Evolutionary conservation across 2,329 filamentous ascomycete species (phyloP), one percentile per base, ranked within the genome.

Genomic region (Tolypocladium pustulatum): DNA sequence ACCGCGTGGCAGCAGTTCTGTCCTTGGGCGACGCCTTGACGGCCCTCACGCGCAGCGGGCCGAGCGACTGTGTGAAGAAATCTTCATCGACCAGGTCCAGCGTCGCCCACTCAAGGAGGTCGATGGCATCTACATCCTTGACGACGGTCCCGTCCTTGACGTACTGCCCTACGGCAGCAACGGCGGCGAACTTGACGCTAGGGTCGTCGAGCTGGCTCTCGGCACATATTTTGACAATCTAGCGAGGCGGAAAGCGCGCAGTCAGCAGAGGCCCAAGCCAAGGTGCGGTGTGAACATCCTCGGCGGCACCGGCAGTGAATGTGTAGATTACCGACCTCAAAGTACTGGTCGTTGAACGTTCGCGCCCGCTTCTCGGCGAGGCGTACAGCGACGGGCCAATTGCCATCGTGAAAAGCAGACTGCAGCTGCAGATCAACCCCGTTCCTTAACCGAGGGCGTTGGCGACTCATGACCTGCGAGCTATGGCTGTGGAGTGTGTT

Each of bases 61-160:
- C 82, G 9, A 85, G 68, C 0, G 76, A 80, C 57, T 75, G 70
- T 0, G 74, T 60, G 54, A 78, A 83, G 30, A 77, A 73, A 17
- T 73, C 66, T 15, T 75, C 71, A 0, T 66, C 61, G 2, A 69
- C 62, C 4, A 78, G 60, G 0, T 75, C 73, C 2, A 68, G 68
- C n/a, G 75, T 73, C 1, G 81, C 77, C 75, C 80, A 83, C 61
- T 84, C 81, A 30, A 82, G 76, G 25, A 85, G 72, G 60, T 82
- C 80, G 12, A 84, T 67, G 15, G 73, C 71, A 58, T 82, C 79
- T 3, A 75, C 69, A 61, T 84, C 82, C 53, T 76, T 76, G 57
- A 81, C 66, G 13, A 71, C 70, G 4, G 71, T 74, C 57, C 73
- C 75, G 55, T 81, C 76, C 60, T 75, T 75, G 60, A 81, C 69